These are phyloP conservation scores for Elaphomyces granulatus DNA, from an alignment of 495 filamentous ascomycete species.

Conservation along the genomic window DNA sequence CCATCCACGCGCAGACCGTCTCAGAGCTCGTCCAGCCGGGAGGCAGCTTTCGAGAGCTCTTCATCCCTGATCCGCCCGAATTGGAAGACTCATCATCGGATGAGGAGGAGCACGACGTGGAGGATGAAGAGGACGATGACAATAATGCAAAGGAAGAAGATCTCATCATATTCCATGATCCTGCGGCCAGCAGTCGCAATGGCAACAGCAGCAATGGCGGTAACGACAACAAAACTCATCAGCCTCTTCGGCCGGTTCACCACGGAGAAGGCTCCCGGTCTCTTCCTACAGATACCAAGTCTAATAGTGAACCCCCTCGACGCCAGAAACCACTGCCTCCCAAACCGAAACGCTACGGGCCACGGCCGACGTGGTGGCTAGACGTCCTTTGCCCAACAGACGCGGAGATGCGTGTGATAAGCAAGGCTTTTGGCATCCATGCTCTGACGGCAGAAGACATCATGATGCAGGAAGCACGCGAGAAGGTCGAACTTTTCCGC, in stretches of 20 bases:
- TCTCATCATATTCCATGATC: slow-evolving; percentile 7
- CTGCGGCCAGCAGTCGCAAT: slow-evolving; percentile 3
- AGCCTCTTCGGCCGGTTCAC: neutral
- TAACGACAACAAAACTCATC: slow-evolving; percentile 9
- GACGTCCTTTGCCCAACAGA: slow-evolving; percentile 85
- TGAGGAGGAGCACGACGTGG: slow-evolving; percentile 36
- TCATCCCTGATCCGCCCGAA: slow-evolving; percentile 58
- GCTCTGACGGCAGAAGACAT: slow-evolving; percentile 93
- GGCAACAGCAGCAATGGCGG: slow-evolving; percentile 8
- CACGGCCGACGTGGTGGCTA: slow-evolving; percentile 90
- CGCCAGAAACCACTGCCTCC: slow-evolving; percentile 12
- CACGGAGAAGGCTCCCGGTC: neutral
- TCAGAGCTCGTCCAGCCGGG: slow-evolving; percentile 81
- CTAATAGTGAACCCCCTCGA: neutral
- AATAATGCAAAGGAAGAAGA: slow-evolving; percentile 11
- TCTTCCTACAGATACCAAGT: neutral
- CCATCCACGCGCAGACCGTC: slow-evolving; percentile 89
- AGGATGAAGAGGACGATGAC: slow-evolving; percentile 15
- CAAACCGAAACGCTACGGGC: slow-evolving; percentile 60
- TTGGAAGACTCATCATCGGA: slow-evolving; percentile 48
- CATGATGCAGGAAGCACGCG: slow-evolving; percentile 88
- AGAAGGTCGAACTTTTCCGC: slow-evolving; percentile 94
- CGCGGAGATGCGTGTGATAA: slow-evolving; percentile 78
- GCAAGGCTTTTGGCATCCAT: slow-evolving; percentile 89
- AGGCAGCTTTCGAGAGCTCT: slow-evolving; percentile 68